Evolutionary conservation across 2,329 filamentous ascomycete genomes (phyloP), one percentile per base, ranked within the genome.

Genomic region (Aureobasidium lini): DNA sequence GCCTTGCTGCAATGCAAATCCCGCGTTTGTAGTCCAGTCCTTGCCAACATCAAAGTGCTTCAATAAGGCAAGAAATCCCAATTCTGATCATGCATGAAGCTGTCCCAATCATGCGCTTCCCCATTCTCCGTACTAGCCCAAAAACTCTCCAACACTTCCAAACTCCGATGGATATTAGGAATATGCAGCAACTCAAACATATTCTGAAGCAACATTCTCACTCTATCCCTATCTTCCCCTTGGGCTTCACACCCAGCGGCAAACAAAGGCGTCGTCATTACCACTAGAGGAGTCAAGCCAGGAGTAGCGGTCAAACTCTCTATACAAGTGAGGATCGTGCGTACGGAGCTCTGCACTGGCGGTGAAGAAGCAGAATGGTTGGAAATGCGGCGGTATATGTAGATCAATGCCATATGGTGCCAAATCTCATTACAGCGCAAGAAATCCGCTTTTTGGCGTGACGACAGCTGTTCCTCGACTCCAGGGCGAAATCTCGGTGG

Each of bases 61-160:
- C 53, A 61, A 46, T 61, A 61, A 8, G 60, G 52, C 43, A 61
- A 47, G 23, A 61, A 61, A 15, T 61, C 60, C 60, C 60, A 61
- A 13, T 61, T n/a, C 28, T 61, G 52, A 13, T 34, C 40, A n/a
- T 44, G 43, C 60, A 61, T 61, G 13, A 58, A 61, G 23, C 16
- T 47, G 16, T 61, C 60, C 60, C 60, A 61, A 28, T 61, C 60
- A 29, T 56, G 39, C 1, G 28, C 39, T 15, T 57, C 50, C 1
- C 48, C 47, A 5, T 11, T 13, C 5, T 58, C 23, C 1, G 34
- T 32, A 16, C 40, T 44, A 4, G 50, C 47, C 60, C 60, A 61
- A 29, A 61, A 61, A 13, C 50, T 58, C 40, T 61, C 60, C 10
- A 61, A 32, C 1, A 61, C 60, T 28, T 61, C 60, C 10, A 61